Conservation (phyloP, 371 early-diverging fungal genomes). For the Mucor plumbeus region DNA sequence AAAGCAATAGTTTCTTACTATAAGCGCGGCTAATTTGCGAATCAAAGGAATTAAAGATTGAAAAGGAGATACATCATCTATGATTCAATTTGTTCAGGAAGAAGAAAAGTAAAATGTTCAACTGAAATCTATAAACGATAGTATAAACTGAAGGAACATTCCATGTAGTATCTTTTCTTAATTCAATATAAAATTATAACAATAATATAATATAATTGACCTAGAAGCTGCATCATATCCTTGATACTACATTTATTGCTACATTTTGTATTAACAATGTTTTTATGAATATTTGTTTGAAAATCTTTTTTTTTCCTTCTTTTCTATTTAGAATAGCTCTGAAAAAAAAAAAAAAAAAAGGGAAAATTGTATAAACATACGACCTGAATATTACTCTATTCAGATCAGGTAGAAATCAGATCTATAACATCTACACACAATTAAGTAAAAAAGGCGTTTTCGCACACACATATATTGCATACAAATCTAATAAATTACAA, state of each 20-base stretch:
- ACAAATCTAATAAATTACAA: background rate
- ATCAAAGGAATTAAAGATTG: background rate
- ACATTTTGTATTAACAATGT: too few relatives aligned
- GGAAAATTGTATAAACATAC: background rate
- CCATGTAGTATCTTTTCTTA: too few relatives aligned
- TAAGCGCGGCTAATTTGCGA: background rate
- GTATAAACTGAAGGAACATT: background rate
- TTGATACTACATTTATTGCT: too few relatives aligned
- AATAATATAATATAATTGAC: too few relatives aligned
- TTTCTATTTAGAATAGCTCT: background rate
- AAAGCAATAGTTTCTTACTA: too few relatives aligned
- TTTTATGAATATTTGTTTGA: background rate
- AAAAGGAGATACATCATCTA: background rate
- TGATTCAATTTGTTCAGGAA: background rate
- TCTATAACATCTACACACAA: background rate
- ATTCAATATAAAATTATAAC: too few relatives aligned
- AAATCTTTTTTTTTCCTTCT: background rate
- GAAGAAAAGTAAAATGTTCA: background rate
- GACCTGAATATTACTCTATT: background rate
- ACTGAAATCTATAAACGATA: background rate
- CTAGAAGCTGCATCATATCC: too few relatives aligned
- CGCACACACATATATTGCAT: background rate
- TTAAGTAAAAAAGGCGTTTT: background rate
- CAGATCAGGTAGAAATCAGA: slow-evolving; percentile 3
- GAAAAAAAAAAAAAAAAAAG: background rate